Evolutionary conservation across 1,139 yeast species (phyloP).

Genomic region (Geotrichum macrosporum): DNA sequence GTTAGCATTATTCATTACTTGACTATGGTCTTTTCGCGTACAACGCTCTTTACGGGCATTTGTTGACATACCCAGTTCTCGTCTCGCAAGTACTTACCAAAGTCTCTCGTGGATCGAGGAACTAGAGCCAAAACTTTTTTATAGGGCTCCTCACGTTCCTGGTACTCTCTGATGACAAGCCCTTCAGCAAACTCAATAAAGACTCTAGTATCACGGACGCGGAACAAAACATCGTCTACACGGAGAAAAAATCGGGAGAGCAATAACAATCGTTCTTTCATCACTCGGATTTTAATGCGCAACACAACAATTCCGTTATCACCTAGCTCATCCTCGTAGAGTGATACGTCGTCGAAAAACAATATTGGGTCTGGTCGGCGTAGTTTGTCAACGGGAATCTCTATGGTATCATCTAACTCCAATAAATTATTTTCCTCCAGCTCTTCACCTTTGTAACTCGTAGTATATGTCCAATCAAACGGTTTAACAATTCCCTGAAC

Average conservation of each 20-base stretch:
- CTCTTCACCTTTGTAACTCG: slow-evolving; percentile 66
- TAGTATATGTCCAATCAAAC: slow-evolving; percentile 94
- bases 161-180: slow-evolving; percentile 68
- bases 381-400: slow-evolving; percentile 66
- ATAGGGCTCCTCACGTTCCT: slow-evolving; percentile 67
- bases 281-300: slow-evolving; percentile 77
- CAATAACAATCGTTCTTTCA: slow-evolving; percentile 73
- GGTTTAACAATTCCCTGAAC: slow-evolving; percentile 63
- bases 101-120: slow-evolving; percentile 53
- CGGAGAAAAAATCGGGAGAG: slow-evolving; percentile 76
- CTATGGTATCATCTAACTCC: slow-evolving; percentile 22
- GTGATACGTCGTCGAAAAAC: slow-evolving; percentile 80
- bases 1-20: slow-evolving; percentile 18
- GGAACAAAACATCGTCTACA: slow-evolving; percentile 81
- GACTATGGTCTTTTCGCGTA: slow-evolving; percentile 18
- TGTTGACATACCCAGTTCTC: slow-evolving; percentile 72
- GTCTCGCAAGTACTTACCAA: slow-evolving; percentile 72
- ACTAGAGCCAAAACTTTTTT: slow-evolving; percentile 48
- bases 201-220: slow-evolving; percentile 79
- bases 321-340: slow-evolving; percentile 92
- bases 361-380: slow-evolving; percentile 77
- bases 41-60: slow-evolving; percentile 44
- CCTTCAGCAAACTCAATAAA: slow-evolving; percentile 71
- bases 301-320: slow-evolving; percentile 88
- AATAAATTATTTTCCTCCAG: background rate